phyloP scores from a whole-genome alignment of 2,329 filamentous ascomycete species.

The Gremmenia infestans region DNA sequence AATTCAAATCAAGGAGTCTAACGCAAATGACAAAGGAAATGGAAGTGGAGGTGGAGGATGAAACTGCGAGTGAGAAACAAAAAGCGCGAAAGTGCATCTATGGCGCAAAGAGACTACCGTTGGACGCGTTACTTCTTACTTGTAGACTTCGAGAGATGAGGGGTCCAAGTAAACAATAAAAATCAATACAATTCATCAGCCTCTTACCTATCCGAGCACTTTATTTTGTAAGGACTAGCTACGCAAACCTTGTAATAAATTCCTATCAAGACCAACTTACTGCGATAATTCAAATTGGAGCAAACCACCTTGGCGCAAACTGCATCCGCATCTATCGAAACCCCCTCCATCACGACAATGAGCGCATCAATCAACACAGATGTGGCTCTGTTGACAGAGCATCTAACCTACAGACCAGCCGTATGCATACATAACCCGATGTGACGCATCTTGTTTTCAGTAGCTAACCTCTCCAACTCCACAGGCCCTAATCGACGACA shows the following conservation, averaged over 20 bases:
- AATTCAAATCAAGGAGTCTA: no score
- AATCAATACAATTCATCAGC: not conserved
- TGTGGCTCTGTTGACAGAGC: slow-evolving; percentile 79
- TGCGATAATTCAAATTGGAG: not conserved
- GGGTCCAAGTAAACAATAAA: not conserved
- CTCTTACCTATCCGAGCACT: not conserved
- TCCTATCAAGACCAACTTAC: not conserved
- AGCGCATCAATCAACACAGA: slow-evolving; percentile 25
- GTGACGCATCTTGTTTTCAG: not conserved
- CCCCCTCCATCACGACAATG: slow-evolving; percentile 14
- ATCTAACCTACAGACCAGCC: slow-evolving; percentile 89
- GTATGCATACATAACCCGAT: slow-evolving; percentile 46
- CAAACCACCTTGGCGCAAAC: not conserved
- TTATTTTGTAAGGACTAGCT: not conserved
- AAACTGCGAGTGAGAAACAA: no score
- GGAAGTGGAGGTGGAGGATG: no score
- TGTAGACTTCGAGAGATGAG: not conserved
- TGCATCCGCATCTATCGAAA: not conserved
- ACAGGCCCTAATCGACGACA: slow-evolving; percentile 91
- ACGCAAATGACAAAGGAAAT: no score
- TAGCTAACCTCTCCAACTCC: not conserved
- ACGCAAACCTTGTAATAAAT: not conserved
- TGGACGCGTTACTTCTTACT: no score
- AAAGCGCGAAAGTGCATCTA: no score
- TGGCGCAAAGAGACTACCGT: no score